These are phyloP conservation scores for Ascobolus immersus DNA, from an alignment of 495 filamentous ascomycete genomes.

Conservation along the genomic window DNA sequence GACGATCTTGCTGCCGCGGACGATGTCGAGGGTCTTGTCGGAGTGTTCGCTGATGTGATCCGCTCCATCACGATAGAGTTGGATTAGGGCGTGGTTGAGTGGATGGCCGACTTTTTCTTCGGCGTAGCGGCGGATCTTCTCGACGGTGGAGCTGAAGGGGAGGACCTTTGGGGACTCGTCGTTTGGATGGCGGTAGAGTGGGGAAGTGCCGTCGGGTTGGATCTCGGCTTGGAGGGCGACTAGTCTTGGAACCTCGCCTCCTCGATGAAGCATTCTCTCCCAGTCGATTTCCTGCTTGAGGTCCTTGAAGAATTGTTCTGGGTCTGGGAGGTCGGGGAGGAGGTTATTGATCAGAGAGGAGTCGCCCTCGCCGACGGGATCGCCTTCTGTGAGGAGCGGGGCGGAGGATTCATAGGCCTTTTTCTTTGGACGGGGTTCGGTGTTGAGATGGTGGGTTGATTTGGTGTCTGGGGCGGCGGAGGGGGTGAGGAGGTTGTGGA, in stretches of 20 bases:
- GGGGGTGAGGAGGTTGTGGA: too few relatives aligned
- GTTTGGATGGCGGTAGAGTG: conserved; percentile 79
- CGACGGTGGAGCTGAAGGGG: conserved; percentile 46
- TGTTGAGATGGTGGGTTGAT: too few relatives aligned
- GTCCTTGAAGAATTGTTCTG: conserved; percentile 41
- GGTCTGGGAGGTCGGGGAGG: conserved; percentile 24
- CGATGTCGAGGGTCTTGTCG: conserved; percentile 89
- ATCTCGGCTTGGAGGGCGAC: conserved; percentile 68
- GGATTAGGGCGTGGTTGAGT: conserved; percentile 80
- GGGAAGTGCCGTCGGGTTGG: conserved; percentile 42
- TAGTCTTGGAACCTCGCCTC: conserved; percentile 79
- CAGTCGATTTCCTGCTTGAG: conserved; percentile 55
- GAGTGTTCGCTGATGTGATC: conserved; percentile 94
- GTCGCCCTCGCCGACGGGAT: conserved; percentile 49
- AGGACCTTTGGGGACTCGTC: conserved; percentile 66
- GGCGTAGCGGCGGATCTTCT: conserved; percentile 36
- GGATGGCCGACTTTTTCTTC: conserved; percentile 50
- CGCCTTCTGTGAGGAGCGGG: conserved; percentile 17
- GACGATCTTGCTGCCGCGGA: conserved; percentile 51
- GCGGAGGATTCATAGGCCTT: too few relatives aligned
- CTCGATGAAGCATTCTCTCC: conserved; percentile 79
- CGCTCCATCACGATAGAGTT: conserved; percentile 71
- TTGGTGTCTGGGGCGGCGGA: too few relatives aligned
- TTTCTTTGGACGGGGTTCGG: too few relatives aligned
- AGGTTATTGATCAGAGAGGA: conserved; percentile 49